phyloP scores from a whole-genome alignment of 345 rosid species.

The Euphorbia lathyris region DNA sequence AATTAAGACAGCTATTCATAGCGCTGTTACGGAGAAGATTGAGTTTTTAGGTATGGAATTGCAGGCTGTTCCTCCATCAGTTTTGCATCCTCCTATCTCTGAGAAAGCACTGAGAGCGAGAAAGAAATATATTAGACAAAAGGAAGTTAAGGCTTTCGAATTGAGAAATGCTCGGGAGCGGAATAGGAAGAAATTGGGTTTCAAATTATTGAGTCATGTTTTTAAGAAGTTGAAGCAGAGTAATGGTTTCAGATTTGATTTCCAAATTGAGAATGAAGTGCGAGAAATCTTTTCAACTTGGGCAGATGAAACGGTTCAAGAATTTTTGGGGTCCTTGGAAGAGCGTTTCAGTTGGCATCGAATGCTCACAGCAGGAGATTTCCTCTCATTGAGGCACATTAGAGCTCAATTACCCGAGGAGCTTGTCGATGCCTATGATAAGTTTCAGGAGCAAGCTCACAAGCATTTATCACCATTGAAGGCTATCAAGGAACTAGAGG shows the following conservation, averaged over 20 bases:
- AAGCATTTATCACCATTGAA: conserved; percentile 61
- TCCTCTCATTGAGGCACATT: conserved; percentile 69
- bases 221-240: conserved; percentile 70
- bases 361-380: conserved; percentile 74
- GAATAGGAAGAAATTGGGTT: conserved; percentile 68
- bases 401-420: conserved; percentile 73
- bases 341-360: conserved; percentile 78
- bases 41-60: conserved; percentile 75
- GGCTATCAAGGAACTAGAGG: conserved; percentile 60
- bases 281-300: conserved; percentile 56
- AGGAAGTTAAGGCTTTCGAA: conserved; percentile 72
- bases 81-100: conserved; percentile 72
- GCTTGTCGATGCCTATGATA: conserved; percentile 73
- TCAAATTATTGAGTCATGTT: conserved; percentile 66
- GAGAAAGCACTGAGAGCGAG: conserved; percentile 83
- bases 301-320: conserved; percentile 74
- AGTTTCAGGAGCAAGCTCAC: conserved; percentile 74
- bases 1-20: conserved; percentile 62
- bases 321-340: conserved; percentile 71
- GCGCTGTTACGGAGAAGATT: conserved; percentile 79
- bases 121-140: conserved; percentile 84
- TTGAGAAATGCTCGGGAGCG: conserved; percentile 80
- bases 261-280: conserved; percentile 65
- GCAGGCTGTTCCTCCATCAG: conserved; percentile 87
- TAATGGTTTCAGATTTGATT: conserved; percentile 48